phyloP scores from a whole-genome alignment of 2,329 filamentous ascomycete species.

The Conoideocrella luteorostrata region DNA sequence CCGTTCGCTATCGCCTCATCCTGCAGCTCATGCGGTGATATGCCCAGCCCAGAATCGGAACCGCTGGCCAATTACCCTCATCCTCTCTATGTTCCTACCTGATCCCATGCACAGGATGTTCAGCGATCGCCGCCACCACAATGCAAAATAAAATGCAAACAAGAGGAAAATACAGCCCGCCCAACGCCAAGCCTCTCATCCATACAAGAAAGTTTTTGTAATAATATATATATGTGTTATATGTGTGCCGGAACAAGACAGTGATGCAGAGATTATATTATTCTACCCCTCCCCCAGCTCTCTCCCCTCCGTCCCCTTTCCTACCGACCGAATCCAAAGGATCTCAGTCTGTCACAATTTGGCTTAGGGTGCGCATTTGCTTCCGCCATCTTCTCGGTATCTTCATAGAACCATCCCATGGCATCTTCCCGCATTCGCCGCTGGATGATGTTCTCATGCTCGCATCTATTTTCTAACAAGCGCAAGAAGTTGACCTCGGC shows the following conservation, averaged over 20 bases:
- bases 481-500: slow-evolving; percentile 71
- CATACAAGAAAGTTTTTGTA: slow-evolving; percentile 4
- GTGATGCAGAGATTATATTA: too few relatives aligned
- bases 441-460: slow-evolving; percentile 61
- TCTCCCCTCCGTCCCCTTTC: not conserved
- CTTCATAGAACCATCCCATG: slow-evolving; percentile 80
- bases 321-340: slow-evolving; percentile 27
- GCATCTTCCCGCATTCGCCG: slow-evolving; percentile 68
- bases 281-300: not conserved
- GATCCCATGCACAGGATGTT: slow-evolving; percentile 1
- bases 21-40: too few relatives aligned
- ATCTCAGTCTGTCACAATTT: slow-evolving; percentile 45
- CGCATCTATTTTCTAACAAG: slow-evolving; percentile 63
- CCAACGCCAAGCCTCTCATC: slow-evolving; percentile 3
- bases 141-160: slow-evolving; percentile 1
- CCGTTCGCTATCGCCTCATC: too few relatives aligned
- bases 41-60: too few relatives aligned
- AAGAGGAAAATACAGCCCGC: slow-evolving; percentile 3
- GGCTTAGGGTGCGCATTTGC: slow-evolving; percentile 51
- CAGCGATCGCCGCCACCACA: not conserved
- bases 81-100: too few relatives aligned
- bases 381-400: slow-evolving; percentile 69
- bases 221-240: too few relatives aligned
- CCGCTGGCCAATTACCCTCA: too few relatives aligned
- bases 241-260: too few relatives aligned